Percentiles rank a stretch among this genome's conserved stretches.
Conservation (phyloP, 139 green algal species). For the Prasinococcaceae sp. region DNA sequence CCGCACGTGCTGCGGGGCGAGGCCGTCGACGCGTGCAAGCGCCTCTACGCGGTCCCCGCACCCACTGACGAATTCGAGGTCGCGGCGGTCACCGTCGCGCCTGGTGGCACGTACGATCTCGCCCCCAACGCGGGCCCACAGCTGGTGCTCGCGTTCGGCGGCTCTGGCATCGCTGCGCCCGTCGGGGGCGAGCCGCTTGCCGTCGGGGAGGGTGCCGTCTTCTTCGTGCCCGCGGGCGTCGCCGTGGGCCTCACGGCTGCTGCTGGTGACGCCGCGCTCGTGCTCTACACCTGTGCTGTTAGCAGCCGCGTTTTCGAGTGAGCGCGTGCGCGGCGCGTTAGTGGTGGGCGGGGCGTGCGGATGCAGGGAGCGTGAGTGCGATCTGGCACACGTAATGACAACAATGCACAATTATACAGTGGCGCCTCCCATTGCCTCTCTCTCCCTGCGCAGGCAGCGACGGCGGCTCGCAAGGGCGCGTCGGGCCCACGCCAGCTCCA, state of each 20-base stretch:
- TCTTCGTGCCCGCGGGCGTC: constrained; percentile 14
- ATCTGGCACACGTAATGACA: too few relatives aligned
- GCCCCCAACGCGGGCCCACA: constrained; percentile 6
- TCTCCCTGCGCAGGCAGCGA: too few relatives aligned
- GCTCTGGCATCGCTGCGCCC: not conserved
- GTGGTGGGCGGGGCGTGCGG: too few relatives aligned
- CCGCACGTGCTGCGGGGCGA: constrained; percentile 23
- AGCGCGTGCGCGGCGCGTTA: too few relatives aligned
- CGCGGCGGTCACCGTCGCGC: constrained; percentile 9
- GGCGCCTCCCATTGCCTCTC: too few relatives aligned
- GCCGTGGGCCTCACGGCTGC: constrained; percentile 7
- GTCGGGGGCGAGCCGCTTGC: not conserved
- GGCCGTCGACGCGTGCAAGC: constrained; percentile 19
- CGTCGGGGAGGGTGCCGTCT: constrained; percentile 9
- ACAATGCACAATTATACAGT: too few relatives aligned
- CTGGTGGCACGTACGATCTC: constrained; percentile 8
- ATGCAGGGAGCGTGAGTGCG: too few relatives aligned
- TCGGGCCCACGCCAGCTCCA: too few relatives aligned
- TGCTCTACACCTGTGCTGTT: too few relatives aligned
- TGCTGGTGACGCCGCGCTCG: too few relatives aligned
- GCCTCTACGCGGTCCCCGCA: constrained; percentile 54
- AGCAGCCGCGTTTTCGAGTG: too few relatives aligned
- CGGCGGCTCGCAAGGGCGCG: too few relatives aligned
- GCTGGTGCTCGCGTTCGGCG: not conserved
- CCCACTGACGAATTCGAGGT: constrained; percentile 87